Base-by-base conservation (phyloP, 208 protist genomes). In the Eutreptiella sp. region DNA sequence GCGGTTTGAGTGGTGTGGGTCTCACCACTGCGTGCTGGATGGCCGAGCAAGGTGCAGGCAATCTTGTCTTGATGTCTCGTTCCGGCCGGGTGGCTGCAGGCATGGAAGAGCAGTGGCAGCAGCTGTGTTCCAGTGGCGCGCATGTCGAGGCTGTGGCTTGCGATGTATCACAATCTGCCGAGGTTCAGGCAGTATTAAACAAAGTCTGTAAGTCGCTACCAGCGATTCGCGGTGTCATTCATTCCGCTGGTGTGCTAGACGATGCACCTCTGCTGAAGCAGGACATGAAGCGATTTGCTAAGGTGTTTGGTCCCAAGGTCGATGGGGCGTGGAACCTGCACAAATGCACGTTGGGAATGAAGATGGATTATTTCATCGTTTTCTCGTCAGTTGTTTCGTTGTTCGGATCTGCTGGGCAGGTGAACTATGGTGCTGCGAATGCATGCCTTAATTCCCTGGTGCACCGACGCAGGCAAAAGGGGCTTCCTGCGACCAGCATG, bases 391-490 rank as follows among this genome's bases (percentile, higher is more conserved):
- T 79, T 23, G 43, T 35, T 21, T 38, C 46, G 28, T 27, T 79
- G 11, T 36, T 79, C 21, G 73, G 73, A 26, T 53, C 54, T n/a
- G 19, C 38, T 1, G 73, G 43, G 23, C 72, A 78, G 52, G 52
- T 63, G 14, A 68, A 79, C 46, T 77, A 79, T 33, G 42, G 42
- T 14, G 66, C 65, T 26, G 73, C 72, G 21, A 79, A 77, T 32
- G 41, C 50, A 19, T 48, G 70, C 4, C 45, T 78, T 3, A 73
- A 79, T 32, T 24, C 35, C 38, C 28, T 79, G 26, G 60, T 50
- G 4, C 31, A 36, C 7, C 46, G 39, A 11, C 42, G 73, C 24
- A 19, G 46, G 4, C 16, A 7, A 21, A 33, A 23, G 2, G 71
- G 71, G 19, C 63, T 78, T 16, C 60, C 64, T 11, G 70, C 62